Evolutionary conservation across 768 basidiomycete species (phyloP), one percentile per base, ranked within the genome.

Genomic region (Tricholoma saponaceum): DNA sequence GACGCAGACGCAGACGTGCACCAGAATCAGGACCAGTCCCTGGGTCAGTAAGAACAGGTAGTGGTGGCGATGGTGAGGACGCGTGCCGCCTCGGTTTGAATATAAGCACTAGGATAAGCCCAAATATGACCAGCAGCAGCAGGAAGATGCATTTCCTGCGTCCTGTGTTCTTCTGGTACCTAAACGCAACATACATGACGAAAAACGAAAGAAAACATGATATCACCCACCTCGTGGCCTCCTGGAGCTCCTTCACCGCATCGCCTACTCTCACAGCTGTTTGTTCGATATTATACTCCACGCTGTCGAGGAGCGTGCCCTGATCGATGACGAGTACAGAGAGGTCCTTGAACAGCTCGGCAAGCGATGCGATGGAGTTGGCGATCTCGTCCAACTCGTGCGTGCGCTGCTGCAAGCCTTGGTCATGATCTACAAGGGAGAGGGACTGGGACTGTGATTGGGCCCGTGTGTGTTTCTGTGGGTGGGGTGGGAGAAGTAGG

Each of bases 251-350:
- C 65, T 84, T 83, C 35, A 90, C 94, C 20, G 95, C 93, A 46
- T 91, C 90, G 55, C 86, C 73, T 69, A 95, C 80, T 52, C 92
- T 84, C 30, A 83, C 82, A 16, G 89, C 89, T 4, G 95, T 92
- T 70, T 91, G 88, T 71, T 98, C 94, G 53, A 99, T 90, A 69
- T 99, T 99, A 74, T 93, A 99, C 72, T 99, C 97, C 56, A 98
- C 83, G 35, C 92, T 94, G 73, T 98, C 97, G 55, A 98, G 80
- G 30, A 99, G 82, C 26, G 96, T 98, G 26, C 97, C 97, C 67
- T 99, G 97, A 73, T 98, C 97, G 61, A 98, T 98, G 58, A 99
- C 93, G 55, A 99, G 83, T 33, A 82, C 82, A 13, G 90, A 90
- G 47, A 99, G 79, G 69, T 99, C 97, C 66, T 96, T 94, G 82